These are phyloP conservation scores for Agaricus sinodeliciosus DNA, from an alignment of 768 basidiomycete species.

Conservation along the genomic window DNA sequence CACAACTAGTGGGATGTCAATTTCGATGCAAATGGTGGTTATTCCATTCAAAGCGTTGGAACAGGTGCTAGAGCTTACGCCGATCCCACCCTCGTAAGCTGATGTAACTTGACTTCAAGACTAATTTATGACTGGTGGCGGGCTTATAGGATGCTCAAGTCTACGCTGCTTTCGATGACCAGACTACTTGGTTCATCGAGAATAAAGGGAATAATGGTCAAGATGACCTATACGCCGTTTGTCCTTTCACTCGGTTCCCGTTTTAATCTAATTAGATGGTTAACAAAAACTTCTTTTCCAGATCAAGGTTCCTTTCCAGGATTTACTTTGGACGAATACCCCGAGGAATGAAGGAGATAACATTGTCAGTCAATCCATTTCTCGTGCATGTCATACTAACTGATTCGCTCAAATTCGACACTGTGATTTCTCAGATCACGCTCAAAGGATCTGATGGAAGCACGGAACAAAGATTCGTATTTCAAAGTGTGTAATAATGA, in stretches of 20 bases:
- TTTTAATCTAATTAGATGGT: neutral
- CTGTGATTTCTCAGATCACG: neutral
- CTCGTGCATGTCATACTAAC: neutral
- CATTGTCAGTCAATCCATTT: neutral
- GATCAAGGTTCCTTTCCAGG: constrained; percentile 4
- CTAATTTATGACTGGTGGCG: neutral
- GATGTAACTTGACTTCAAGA: neutral
- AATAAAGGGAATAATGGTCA: neutral
- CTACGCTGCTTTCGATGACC: constrained; percentile 2
- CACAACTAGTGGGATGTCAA: neutral
- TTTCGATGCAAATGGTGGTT: constrained; percentile 1
- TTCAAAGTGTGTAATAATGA: neutral
- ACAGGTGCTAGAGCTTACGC: constrained; percentile 7
- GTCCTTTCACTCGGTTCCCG: neutral
- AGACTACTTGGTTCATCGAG: constrained; percentile 5
- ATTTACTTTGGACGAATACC: constrained; percentile 8
- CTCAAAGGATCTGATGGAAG: constrained; percentile 3
- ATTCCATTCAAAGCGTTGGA: constrained; percentile 1
- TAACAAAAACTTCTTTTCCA: neutral
- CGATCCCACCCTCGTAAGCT: neutral
- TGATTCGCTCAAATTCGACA: neutral
- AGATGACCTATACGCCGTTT: constrained; percentile 1
- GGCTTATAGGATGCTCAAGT: neutral
- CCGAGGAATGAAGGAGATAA: neutral
- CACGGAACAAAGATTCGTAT: neutral